Base-by-base conservation (phyloP, 176 grass and related monocot species). In the Bonia amplexicaulis region DNA sequence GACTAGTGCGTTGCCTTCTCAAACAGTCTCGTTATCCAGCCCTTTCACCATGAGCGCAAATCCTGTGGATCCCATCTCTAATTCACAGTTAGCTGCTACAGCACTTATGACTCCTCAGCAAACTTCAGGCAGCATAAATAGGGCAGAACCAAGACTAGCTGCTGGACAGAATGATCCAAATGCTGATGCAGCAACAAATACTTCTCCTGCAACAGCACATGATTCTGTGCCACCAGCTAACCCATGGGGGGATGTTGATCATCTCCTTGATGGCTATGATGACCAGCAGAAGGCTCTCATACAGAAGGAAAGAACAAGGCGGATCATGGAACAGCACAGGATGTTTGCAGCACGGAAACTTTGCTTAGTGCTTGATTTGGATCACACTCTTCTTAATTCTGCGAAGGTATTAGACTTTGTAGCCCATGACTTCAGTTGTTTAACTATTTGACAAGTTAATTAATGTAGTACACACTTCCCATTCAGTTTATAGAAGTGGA, bases 321-420 rank as follows among this genome's bases (percentile, higher is more conserved):
- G 96, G 82, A 96, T 99, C 14, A 85, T 81, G 41, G 96, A 99
- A 67, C 96, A 99, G 55, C 86, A 89, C 9, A 94, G 84, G 64
- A 92, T 99, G 93, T 99, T 99, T 81, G 87, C 91, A 82, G 88
- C 88, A 22, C 80, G 59, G 66, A 99, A 99, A 57, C 89, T 99
- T 82, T 94, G 93, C 72, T 89, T 99, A 82, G 96, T 99, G 37
- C 93, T 99, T 89, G 96, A 99, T 87, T 89, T 99, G 74, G 96
- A 99, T 85, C 96, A 99, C 72, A 99, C 96, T 4, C 91, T 99
- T 11, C 93, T 99, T 77, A 99, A 99, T 85, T 99, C 96, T 37
- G 93, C 93, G 6, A 99, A 96, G 94, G 96, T 99, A 92, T 77
- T 88, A 71, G 45, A 37, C 39, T 73, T 72, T 62, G 82, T 55